Base-by-base conservation (phyloP, 805 yeast genomes). In the Yarrowia hollandica region DNA sequence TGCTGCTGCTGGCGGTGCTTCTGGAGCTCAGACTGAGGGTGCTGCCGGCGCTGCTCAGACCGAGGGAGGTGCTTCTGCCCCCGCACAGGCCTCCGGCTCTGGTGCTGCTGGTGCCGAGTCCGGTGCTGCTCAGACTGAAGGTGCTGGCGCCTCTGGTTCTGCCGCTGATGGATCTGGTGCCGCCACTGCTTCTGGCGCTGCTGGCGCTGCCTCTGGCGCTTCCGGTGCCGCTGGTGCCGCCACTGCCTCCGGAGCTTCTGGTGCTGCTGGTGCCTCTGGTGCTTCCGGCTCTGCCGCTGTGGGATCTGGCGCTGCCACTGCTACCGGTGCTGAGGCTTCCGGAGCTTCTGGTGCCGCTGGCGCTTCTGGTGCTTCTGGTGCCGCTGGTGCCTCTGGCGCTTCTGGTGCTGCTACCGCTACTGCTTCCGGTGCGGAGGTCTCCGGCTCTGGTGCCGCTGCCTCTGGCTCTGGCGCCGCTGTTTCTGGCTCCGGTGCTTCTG, bases 151-250 rank as follows among this genome's bases (percentile, higher is more conserved):
- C 18, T 22, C 44, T 9, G 33, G 26, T 7, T 30, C 34, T 16
- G 46, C 21, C 15, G 18, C 34, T n/a, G 6, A 6, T 10, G 28
- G 28, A 6, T 25, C 28, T 25, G 28, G 9, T 25, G 28, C 28
- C 10, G 28, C 9, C 10, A 10, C 60, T 21, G 54, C 39, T 44
- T 50, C 41, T 30, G 61, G 57, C 2, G 54, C 63, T 22, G 15
- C 48, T 16, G 48, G 48, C 1, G 41, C 41, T 14, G 31, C 46
- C n/a, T 15, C 50, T 12, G 35, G 19, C 10, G 50, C 35, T 16
- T 28, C n/a, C 18, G 35, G 25, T 9, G 34, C 50, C 15, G 34
- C 23, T 26, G 50, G 7, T 12, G 48, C 15, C 14, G 48, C 15
- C 14, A 26, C 50, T n/a, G 34, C n/a, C 18, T 16, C 48, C 16